A percentile compares a stretch with the other conserved stretches of the same genome.
Conservation (phyloP, 2,329 filamentous ascomycete genomes). For the Aspergillus neotritici region DNA sequence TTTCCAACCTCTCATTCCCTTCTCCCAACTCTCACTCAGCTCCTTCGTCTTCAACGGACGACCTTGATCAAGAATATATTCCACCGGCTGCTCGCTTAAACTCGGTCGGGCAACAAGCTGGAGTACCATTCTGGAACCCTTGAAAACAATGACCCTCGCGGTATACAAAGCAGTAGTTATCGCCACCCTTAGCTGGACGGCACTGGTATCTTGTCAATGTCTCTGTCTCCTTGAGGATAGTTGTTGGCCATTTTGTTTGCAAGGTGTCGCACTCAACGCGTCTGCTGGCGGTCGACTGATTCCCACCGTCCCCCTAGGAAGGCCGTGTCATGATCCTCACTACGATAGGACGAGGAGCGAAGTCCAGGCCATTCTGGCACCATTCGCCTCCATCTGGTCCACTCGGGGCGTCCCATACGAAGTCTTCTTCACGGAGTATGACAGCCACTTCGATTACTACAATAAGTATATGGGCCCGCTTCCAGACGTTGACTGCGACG, state of each 20-base stretch:
- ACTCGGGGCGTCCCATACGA: conserved; percentile 30
- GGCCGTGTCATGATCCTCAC: conserved; percentile 30
- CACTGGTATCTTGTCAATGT: conserved; percentile 4
- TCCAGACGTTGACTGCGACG: conserved; percentile 24
- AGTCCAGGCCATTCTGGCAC: conserved; percentile 42
- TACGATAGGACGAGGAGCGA: conserved; percentile 44
- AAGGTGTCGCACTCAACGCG: conserved; percentile 33
- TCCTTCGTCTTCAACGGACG: background rate
- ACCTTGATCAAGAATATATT: too few relatives aligned
- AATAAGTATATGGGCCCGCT: conserved; percentile 27
- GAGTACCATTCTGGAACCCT: too few relatives aligned
- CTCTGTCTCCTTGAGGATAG: conserved; percentile 30
- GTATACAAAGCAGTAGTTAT: too few relatives aligned
- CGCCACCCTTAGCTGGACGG: too few relatives aligned
- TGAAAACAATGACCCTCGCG: too few relatives aligned
- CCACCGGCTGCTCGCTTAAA: too few relatives aligned
- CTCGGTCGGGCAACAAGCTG: too few relatives aligned
- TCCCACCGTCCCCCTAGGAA: conserved; percentile 35
- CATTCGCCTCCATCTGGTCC: conserved; percentile 41
- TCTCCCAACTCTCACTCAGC: background rate
- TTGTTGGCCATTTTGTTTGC: conserved; percentile 33
- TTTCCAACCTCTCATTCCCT: too few relatives aligned
- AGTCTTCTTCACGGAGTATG: conserved; percentile 23
- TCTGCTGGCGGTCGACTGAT: conserved; percentile 36
- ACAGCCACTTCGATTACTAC: conserved; percentile 33